Evolutionary conservation across 805 yeast genomes (phyloP).

Genomic region (Nakazawaea laoshanensis): DNA sequence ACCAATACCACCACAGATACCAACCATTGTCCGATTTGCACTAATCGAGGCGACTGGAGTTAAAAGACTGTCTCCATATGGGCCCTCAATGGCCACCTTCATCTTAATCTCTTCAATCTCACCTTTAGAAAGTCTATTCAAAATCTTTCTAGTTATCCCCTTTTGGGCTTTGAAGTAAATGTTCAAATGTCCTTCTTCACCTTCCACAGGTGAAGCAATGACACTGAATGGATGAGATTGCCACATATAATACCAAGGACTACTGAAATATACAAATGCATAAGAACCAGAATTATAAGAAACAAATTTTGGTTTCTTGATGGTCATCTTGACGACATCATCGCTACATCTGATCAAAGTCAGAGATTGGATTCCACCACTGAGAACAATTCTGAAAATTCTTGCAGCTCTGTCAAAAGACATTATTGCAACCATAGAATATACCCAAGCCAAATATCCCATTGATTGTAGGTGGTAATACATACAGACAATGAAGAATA

Average conservation of each 20-base stretch:
- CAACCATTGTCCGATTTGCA: constrained; percentile 9
- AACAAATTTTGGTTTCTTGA: constrained; percentile 14
- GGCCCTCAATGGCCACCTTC: constrained; percentile 48
- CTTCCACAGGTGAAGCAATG: constrained; percentile 25
- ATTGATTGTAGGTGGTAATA: constrained; percentile 30
- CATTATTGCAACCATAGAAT: constrained; percentile 30
- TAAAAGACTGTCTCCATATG: constrained; percentile 32
- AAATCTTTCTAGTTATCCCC: constrained; percentile 36
- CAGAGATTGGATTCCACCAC: constrained; percentile 17
- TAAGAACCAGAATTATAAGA: constrained; percentile 40
- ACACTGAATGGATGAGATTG: constrained; percentile 70
- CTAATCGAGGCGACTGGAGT: neutral
- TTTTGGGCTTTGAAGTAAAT: constrained; percentile 38
- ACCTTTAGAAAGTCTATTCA: constrained; percentile 1
- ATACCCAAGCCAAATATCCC: constrained; percentile 36
- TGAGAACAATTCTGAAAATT: constrained; percentile 20
- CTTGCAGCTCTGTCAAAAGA: constrained; percentile 29
- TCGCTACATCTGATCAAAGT: constrained; percentile 10
- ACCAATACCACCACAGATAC: constrained; percentile 18
- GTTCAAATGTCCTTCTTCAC: constrained; percentile 20
- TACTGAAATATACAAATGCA: constrained; percentile 45
- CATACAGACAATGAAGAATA: constrained; percentile 28
- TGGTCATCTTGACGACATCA: constrained; percentile 13
- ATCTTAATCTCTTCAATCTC: constrained; percentile 13
- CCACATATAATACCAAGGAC: constrained; percentile 38